Conservation (phyloP, 139 green algal genomes). For the Chlamydomonas sp. region DNA sequence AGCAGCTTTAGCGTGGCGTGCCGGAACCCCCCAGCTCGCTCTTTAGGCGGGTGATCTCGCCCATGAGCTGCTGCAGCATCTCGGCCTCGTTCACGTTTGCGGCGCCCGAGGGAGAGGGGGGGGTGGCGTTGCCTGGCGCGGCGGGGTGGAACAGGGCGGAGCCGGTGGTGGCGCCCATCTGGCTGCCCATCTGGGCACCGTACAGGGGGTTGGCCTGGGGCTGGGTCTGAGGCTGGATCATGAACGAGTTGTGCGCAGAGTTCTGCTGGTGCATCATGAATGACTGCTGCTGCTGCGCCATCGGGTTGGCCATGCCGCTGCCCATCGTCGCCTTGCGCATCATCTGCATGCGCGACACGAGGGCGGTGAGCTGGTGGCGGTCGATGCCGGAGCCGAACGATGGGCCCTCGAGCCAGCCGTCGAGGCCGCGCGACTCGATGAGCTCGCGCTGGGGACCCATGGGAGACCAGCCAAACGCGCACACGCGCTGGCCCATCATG, state of each 20-base stretch:
- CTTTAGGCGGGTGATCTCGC: constrained; percentile 40
- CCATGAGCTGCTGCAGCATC: constrained; percentile 47
- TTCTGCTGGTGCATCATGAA: background rate
- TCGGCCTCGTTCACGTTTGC: constrained; percentile 26
- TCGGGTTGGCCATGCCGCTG: constrained; percentile 10
- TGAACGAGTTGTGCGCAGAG: background rate
- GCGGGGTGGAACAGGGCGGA: background rate
- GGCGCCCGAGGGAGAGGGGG: background rate
- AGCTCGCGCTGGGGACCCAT: constrained; percentile 29
- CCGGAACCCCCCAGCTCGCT: constrained; percentile 25
- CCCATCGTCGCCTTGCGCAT: constrained; percentile 7
- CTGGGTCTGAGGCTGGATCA: too few relatives aligned
- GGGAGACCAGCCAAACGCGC: constrained; percentile 35
- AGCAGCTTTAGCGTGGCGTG: too few relatives aligned
- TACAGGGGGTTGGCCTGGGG: too few relatives aligned
- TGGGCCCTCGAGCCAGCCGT: constrained; percentile 42
- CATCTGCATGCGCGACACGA: constrained; percentile 31
- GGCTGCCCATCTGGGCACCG: background rate
- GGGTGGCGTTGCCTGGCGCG: constrained; percentile 5
- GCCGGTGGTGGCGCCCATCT: background rate
- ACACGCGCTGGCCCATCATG: constrained; percentile 18
- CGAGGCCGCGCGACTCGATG: constrained; percentile 31
- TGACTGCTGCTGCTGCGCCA: constrained; percentile 7
- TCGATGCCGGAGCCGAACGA: constrained; percentile 28
- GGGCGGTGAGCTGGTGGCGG: constrained; percentile 10